phyloP scores from a whole-genome alignment of 1,139 yeast species.

The Lodderomyces beijingensis region DNA sequence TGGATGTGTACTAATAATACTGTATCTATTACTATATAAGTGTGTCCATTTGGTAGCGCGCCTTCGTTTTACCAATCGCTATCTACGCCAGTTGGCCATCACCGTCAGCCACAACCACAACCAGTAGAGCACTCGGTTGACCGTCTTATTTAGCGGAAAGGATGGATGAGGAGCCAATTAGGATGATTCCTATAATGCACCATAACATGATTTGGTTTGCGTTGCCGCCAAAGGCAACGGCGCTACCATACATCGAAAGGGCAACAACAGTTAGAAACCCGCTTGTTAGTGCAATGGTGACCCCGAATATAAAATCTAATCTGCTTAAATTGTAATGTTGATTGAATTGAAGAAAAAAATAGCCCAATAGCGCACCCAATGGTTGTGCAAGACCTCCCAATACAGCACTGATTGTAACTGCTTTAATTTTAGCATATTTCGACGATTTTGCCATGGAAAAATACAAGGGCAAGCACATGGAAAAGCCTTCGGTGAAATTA shows the following conservation, averaged over 20 bases:
- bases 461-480: constrained; percentile 87
- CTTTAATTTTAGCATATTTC: constrained; percentile 48
- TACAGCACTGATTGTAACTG: constrained; percentile 59
- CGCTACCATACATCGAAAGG: constrained; percentile 79
- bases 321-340: constrained; percentile 27
- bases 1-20: too few relatives aligned
- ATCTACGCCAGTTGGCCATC: too few relatives aligned
- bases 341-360: constrained; percentile 44
- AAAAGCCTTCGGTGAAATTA: constrained; percentile 92
- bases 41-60: too few relatives aligned
- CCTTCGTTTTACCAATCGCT: too few relatives aligned
- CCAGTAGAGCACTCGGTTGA: too few relatives aligned
- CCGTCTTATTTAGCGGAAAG: constrained; percentile 4
- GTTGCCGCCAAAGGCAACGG: constrained; percentile 66
- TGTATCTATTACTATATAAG: too few relatives aligned
- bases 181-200: constrained; percentile 45
- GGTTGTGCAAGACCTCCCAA: constrained; percentile 89
- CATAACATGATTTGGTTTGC: constrained; percentile 50
- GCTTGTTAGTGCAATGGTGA: constrained; percentile 67
- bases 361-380: constrained; percentile 77
- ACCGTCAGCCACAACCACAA: too few relatives aligned
- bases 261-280: constrained; percentile 83
- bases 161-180: constrained; percentile 30
- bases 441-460: constrained; percentile 45
- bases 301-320: constrained; percentile 52